Conservation (phyloP, 805 yeast species). For the Candida bentonensis region DNA sequence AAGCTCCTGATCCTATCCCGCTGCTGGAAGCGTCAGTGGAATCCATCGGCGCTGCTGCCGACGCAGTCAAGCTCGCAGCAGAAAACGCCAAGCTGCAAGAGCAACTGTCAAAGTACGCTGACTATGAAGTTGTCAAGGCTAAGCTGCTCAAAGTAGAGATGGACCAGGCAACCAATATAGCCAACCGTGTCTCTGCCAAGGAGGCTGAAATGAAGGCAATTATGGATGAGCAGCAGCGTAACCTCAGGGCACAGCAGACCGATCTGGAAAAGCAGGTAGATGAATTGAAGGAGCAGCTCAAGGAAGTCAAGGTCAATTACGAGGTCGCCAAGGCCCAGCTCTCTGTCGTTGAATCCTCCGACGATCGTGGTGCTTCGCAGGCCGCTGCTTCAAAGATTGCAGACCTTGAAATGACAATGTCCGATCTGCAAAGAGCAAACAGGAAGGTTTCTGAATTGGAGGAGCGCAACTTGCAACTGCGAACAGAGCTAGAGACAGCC, state of each 20-base stretch:
- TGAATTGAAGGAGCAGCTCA: conserved; percentile 39
- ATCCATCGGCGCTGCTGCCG: conserved; percentile 41
- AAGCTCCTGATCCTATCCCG: conserved; percentile 89
- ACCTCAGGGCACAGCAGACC: conserved; percentile 48
- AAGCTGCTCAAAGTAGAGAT: conserved; percentile 48
- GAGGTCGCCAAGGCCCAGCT: conserved; percentile 50
- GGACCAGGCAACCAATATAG: conserved; percentile 39
- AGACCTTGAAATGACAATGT: conserved; percentile 48
- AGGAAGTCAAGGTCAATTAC: conserved; percentile 48
- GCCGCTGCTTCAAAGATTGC: conserved; percentile 11
- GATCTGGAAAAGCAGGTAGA: conserved; percentile 37
- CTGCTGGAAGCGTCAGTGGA: conserved; percentile 57
- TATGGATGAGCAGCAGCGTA: conserved; percentile 58
- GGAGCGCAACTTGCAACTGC: conserved; percentile 59
- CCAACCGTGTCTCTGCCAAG: conserved; percentile 46
- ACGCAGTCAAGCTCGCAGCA: conserved; percentile 34
- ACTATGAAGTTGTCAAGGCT: conserved; percentile 61
- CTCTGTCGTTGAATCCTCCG: conserved; percentile 15
- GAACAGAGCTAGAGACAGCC: conserved; percentile 44
- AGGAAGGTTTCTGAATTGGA: conserved; percentile 57
- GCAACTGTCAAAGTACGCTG: conserved; percentile 50
- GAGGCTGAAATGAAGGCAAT: conserved; percentile 57
- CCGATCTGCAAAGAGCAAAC: conserved; percentile 64
- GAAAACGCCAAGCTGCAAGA: conserved; percentile 35
- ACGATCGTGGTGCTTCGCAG: conserved; percentile 6